Conservation (phyloP, 1,139 yeast genomes). For the Candida albicans region DNA sequence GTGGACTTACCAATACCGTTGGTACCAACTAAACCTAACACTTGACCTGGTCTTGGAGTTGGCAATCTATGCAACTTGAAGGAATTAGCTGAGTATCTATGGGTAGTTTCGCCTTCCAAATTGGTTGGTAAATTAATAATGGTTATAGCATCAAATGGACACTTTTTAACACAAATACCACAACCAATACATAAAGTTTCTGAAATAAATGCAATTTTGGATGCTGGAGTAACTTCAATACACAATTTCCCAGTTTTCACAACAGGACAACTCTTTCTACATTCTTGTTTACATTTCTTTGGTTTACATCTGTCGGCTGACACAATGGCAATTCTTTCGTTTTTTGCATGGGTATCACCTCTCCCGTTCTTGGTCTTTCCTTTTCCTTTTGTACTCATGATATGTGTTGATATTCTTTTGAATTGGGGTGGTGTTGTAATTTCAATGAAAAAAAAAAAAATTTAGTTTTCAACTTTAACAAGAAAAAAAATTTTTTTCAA, state of each 20-base stretch:
- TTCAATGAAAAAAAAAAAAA: not conserved
- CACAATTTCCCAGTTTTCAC: conserved; percentile 96
- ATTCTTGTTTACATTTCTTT: conserved; percentile 96
- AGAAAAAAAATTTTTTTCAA: not conserved
- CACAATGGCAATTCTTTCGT: conserved; percentile 91
- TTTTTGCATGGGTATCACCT: conserved; percentile 51
- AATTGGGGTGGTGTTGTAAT: not conserved
- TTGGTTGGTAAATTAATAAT: conserved; percentile 96
- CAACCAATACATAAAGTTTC: conserved; percentile 97
- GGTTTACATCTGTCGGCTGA: conserved; percentile 94
- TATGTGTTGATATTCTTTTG: not conserved
- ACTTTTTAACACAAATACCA: conserved; percentile 98
- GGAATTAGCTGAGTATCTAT: conserved; percentile 96
- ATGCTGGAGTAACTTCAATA: conserved; percentile 90
- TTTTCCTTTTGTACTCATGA: conserved; percentile 15
- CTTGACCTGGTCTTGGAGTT: conserved; percentile 99
- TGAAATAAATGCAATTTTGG: conserved; percentile 93
- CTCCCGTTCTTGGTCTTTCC: conserved; percentile 18
- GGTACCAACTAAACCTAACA: conserved; percentile 94
- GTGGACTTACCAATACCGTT: conserved; percentile 99
- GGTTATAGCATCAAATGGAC: conserved; percentile 96
- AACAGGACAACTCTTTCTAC: conserved; percentile 95
- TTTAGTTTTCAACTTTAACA: not conserved
- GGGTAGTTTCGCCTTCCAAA: conserved; percentile 88
- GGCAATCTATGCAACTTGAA: conserved; percentile 96